Evolutionary conservation across 345 rosid species (phyloP), one percentile per base, ranked within the genome.

Genomic region (Hibiscus tridactylites): DNA sequence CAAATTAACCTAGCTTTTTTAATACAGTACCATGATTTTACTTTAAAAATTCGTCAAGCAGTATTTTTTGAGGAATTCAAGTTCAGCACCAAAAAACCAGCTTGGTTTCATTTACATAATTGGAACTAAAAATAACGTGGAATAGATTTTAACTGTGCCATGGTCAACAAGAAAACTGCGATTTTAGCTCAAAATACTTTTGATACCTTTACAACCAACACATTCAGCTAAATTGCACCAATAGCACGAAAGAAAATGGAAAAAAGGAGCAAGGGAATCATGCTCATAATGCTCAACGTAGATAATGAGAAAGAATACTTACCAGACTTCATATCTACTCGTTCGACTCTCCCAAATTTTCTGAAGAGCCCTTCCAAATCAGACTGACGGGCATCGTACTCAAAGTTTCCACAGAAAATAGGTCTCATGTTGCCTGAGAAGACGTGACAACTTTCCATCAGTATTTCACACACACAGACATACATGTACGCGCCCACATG

Each of bases 291-390:
- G 13, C 5, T 70, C 29, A 60, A 28, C 2, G 3, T 42, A 71
- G 58, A 71, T 58, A 70, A 68, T 12, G 4, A 5, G 29, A 29
- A 19, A 53, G 12, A 59, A n/a, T 68, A 77, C 85, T 86, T 79
- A 91, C 97, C 98, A 81, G 97, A 86, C 82, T 91, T 94, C 96
- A 94, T 87, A 74, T 94, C 96, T 74, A 94, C 97, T 68, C 92
- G 80, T 73, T 94, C 97, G 8, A 94, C 94, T 71, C 84, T 87
- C 39, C 98, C 97, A 68, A 91, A 90, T 60, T 84, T 85, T 73
- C 84, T 84, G 88, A 94, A 94, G 28, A 94, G 96, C 16, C 97
- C 77, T 64, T 91, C 97, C 74, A 94, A 72, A 75, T 94, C 97
- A 71, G 93, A 79, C 71, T 88, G 94, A 12, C 96, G 85, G 4